Evolutionary conservation across 1,284 basidiomycete species (phyloP), one percentile per base, ranked within the genome.

Genomic region (Ustilago nuda): DNA sequence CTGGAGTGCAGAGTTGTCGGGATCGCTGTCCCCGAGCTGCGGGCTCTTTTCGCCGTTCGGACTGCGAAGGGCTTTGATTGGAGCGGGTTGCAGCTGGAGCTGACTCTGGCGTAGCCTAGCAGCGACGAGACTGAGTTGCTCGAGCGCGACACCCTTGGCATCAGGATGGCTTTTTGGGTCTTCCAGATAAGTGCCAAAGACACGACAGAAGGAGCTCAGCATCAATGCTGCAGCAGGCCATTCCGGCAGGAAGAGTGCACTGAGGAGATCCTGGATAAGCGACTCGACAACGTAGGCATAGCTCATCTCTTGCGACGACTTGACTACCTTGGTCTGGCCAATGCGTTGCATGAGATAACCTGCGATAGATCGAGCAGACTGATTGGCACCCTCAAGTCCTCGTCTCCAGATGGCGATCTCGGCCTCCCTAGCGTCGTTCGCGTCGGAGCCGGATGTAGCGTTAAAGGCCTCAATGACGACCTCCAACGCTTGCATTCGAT

Each of bases 141-240:
- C 96, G 30, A 98, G 88, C 0, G 95, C 94, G 68, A 98, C 90
- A 0, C 90, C 91, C 85, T 94, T 95, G 19, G 81, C 74, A 36
- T 84, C 83, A 3, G 71, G 75, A 23, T 72, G 59, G 7, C 89
- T 90, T 82, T 94, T 94, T 41, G 92, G 88, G 78, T 97, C 94
- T 65, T 94, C 92, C 19, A 84, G 65, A 12, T 57, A 63, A n/a
- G 53, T 57, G 32, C 65, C 56, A 57, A 85, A 82, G 2, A 68
- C 61, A 12, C 72, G 64, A 58, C 79, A 82, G 61, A 85, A 75
- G 27, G 77, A 69, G 50, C 79, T 76, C 19, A 85, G 65, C 51
- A 97, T 89, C 23, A 97, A 86, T 45, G 91, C 90, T 1, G 96
- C 93, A 8, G 93, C 95, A 0, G 97, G 96, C 95, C 95, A 99